These are phyloP conservation scores for Porogramme epimiltina DNA, from an alignment of 1,284 basidiomycete species.

Conservation along the genomic window DNA sequence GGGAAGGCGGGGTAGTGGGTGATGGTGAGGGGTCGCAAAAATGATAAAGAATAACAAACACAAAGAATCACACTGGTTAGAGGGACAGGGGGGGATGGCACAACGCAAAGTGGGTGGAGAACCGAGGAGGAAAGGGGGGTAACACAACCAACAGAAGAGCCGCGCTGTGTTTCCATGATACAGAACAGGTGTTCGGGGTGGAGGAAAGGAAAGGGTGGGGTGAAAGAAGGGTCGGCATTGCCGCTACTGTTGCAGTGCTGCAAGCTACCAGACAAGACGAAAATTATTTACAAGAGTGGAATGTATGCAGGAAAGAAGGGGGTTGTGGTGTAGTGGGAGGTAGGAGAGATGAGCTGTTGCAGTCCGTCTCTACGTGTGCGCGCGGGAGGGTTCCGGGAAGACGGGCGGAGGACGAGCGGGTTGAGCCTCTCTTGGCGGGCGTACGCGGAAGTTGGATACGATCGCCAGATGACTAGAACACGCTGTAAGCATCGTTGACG, in stretches of 20 bases:
- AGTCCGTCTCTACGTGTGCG: slow-evolving; percentile 26
- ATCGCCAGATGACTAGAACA: slow-evolving; percentile 71
- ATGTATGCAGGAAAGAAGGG: slow-evolving; percentile 21
- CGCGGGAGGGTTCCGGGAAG: slow-evolving; percentile 36
- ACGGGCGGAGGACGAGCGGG: slow-evolving; percentile 39
- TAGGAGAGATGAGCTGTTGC: no score
- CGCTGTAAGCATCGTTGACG: slow-evolving; percentile 13
- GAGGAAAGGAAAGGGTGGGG: slow-evolving; percentile 1
- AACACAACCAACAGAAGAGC: neutral
- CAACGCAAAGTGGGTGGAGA: slow-evolving; percentile 9
- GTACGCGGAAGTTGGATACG: slow-evolving; percentile 73
- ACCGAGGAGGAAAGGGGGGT: neutral
- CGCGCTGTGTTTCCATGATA: slow-evolving; percentile 5
- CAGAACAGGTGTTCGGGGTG: neutral
- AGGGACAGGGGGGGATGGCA: neutral
- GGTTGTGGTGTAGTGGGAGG: slow-evolving; percentile 24
- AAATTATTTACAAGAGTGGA: slow-evolving; percentile 29
- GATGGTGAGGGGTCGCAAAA: slow-evolving; percentile 5
- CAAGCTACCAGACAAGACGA: slow-evolving; percentile 1
- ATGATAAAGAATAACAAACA: slow-evolving; percentile 21
- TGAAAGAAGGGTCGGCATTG: slow-evolving; percentile 3
- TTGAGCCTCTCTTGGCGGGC: slow-evolving; percentile 55
- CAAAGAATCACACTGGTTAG: slow-evolving; percentile 10
- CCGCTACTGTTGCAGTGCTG: slow-evolving; percentile 4
- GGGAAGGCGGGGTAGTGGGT: neutral